Percentiles rank a stretch among this genome's conserved stretches.
These are phyloP conservation scores for Panicum miliaceum DNA, from an alignment of 176 grass and related monocot species.

Conservation along the genomic window DNA sequence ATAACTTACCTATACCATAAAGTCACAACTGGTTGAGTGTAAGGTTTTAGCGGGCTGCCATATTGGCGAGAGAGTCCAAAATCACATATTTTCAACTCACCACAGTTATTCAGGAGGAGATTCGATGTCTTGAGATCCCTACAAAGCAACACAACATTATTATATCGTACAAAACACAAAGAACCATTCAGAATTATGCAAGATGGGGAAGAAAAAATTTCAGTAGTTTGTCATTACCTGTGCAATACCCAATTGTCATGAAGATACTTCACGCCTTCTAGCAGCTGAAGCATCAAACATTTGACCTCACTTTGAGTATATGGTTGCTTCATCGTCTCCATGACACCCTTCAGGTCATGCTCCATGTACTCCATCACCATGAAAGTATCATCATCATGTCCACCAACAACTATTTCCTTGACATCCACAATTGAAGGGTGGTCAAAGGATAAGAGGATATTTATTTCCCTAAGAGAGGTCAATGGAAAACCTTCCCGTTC, in stretches of 20 bases:
- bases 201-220: neutral
- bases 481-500: constrained; percentile 84
- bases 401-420: constrained; percentile 90
- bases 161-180: constrained; percentile 17
- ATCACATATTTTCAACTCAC: constrained; percentile 98
- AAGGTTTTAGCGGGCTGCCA: constrained; percentile 86
- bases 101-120: constrained; percentile 85
- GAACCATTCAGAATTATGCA: constrained; percentile 2
- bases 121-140: constrained; percentile 98
- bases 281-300: constrained; percentile 94
- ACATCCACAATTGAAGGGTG: constrained; percentile 94
- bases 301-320: constrained; percentile 94
- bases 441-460: constrained; percentile 87
- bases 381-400: constrained; percentile 65
- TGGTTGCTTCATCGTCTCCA: constrained; percentile 92
- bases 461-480: constrained; percentile 93
- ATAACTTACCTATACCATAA: constrained; percentile 86
- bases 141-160: constrained; percentile 29
- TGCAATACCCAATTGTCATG: constrained; percentile 98
- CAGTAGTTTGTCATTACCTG: constrained; percentile 59
- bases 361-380: constrained; percentile 99
- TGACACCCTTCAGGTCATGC: constrained; percentile 90
- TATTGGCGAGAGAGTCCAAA: constrained; percentile 95
- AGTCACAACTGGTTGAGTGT: constrained; percentile 95
- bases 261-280: constrained; percentile 91